Percentiles rank a stretch among this genome's conserved stretches.
phyloP scores from a whole-genome alignment of 2,329 filamentous ascomycete genomes.

The Magnaporthales sp. region DNA sequence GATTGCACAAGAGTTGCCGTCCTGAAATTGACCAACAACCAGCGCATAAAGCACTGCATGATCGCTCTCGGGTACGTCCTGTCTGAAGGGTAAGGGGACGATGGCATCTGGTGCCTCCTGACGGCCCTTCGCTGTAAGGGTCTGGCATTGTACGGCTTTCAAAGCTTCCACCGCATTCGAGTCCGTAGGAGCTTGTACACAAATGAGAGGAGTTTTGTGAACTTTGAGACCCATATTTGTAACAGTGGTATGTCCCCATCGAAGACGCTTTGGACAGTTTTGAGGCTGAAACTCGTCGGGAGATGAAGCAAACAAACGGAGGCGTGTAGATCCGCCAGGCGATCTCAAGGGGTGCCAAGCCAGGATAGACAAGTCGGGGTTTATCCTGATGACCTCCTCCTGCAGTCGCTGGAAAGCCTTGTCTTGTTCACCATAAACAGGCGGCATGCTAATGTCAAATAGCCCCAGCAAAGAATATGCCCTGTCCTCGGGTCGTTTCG shows the following conservation, averaged over 20 bases:
- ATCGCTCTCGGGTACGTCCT: not conserved
- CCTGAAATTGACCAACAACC: not conserved
- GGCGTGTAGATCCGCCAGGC: not conserved
- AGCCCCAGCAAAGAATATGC: conserved; percentile 18
- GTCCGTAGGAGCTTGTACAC: not conserved
- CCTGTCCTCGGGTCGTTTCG: conserved; percentile 13
- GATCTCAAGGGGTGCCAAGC: conserved; percentile 11
- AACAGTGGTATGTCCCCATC: not conserved
- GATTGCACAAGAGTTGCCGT: not conserved
- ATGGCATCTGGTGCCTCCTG: not conserved
- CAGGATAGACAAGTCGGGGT: conserved; percentile 14
- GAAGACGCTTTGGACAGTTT: not conserved
- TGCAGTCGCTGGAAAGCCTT: conserved; percentile 15
- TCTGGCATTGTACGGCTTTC: not conserved
- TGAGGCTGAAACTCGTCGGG: not conserved
- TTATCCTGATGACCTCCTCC: conserved; percentile 15
- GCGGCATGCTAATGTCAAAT: conserved; percentile 17
- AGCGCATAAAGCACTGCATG: not conserved
- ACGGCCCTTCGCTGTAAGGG: not conserved
- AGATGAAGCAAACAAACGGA: not conserved
- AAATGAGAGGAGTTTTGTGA: not conserved
- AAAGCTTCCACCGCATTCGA: not conserved
- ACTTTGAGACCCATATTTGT: not conserved
- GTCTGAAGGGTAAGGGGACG: not conserved
- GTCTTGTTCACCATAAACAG: conserved; percentile 18